Evolutionary conservation across 129 eudicot genomes (phyloP), one percentile per base, ranked within the genome.

Genomic region (Cynara cardunculus): DNA sequence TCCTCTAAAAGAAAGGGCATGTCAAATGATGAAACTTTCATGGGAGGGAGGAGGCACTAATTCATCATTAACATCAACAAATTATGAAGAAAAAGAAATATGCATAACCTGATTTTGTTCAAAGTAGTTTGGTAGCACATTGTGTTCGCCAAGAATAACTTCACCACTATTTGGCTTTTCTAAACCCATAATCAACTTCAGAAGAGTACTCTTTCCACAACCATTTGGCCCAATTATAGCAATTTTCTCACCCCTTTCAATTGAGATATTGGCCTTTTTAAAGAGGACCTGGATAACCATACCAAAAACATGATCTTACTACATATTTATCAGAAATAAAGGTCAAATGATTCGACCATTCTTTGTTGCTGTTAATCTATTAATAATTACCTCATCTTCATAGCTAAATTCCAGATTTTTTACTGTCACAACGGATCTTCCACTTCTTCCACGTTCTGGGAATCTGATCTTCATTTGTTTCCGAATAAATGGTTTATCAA

Each of bases 391-490:
- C 96, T 90, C 77, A 77, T 95, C 97, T 56, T 83, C 97, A 78
- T 84, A 90, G 80, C 94, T 70, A 74, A 95, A 95, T 44, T 90
- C 89, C 34, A 95, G 85, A 81, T 88, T 90, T 72, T 92, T 92
- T 28, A 95, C 14, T 2, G 92, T 41, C 59, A 84, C 85, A 21
- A 92, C 97, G 5, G 88, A 76, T 84, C 87, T 85, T 78, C 99
- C 99, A 73, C 99, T 95, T 87, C 90, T 89, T 74, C 94, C 97
- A 67, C 97, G 99, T 83, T 92, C 99, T 2, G 99, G 99, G 77
- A 95, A 95, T 83, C 94, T 89, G 80, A 95, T 95, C 88, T 87
- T 95, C 93, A 92, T 92, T 88, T 92, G 99, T 84, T 95, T 95
- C 82, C 99, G 76, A 44, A 92, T 89, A 79, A 95, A 95, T 30